Percentiles rank a stretch among this genome's conserved stretches.
These are phyloP conservation scores for Malbranchea cinnamomea DNA, from an alignment of 2,329 filamentous ascomycete species.

Conservation along the genomic window DNA sequence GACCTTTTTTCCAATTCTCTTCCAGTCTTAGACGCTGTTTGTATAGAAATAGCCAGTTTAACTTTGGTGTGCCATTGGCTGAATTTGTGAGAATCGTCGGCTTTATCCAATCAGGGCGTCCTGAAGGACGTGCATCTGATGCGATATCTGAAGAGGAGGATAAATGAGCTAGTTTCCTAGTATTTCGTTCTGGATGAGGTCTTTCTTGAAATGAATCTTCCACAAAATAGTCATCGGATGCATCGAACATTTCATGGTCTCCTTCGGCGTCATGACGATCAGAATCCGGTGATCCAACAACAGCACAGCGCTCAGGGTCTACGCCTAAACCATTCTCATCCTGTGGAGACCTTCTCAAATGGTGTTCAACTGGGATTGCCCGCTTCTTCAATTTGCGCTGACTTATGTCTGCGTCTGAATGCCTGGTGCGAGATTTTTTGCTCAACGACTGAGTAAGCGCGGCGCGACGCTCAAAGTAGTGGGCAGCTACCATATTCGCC, in stretches of 20 bases:
- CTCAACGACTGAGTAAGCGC: constrained; percentile 19
- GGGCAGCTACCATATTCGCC: constrained; percentile 50
- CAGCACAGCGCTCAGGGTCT: constrained; percentile 11
- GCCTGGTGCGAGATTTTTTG: constrained; percentile 33
- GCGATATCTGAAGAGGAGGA: not conserved
- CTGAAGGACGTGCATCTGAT: too few relatives aligned
- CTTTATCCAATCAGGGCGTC: constrained; percentile 14
- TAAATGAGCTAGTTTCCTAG: not conserved
- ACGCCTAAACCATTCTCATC: too few relatives aligned
- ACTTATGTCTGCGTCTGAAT: constrained; percentile 33
- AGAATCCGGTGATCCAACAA: constrained; percentile 16
- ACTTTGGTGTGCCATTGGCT: constrained; percentile 30
- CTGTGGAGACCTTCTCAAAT: constrained; percentile 25
- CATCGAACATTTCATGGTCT: constrained; percentile 31
- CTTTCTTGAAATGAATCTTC: constrained; percentile 7
- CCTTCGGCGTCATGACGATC: constrained; percentile 20
- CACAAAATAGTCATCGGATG: too few relatives aligned
- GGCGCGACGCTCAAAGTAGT: constrained; percentile 45
- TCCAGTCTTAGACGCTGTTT: constrained; percentile 73
- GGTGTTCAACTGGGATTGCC: constrained; percentile 29
- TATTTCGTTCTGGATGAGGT: too few relatives aligned
- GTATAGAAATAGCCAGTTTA: constrained; percentile 92
- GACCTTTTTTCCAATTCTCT: constrained; percentile 77
- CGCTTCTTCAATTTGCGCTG: constrained; percentile 40
- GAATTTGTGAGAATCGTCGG: constrained; percentile 20